A percentile compares a stretch with the other conserved stretches of the same genome.
Conservation (phyloP, 139 green algal species). For the Dunaliella primolecta region DNA sequence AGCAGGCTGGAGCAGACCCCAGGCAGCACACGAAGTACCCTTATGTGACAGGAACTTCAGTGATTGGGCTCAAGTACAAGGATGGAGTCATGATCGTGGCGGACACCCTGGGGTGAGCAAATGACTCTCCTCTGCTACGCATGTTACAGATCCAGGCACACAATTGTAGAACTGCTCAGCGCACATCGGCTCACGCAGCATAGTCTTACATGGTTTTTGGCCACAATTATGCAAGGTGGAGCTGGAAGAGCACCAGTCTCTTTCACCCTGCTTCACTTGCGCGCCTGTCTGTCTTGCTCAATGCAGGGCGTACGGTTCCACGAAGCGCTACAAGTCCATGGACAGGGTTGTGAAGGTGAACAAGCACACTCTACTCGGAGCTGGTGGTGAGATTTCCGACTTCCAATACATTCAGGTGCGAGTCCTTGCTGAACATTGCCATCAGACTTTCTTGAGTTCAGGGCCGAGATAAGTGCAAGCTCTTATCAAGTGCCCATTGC, state of each 20-base stretch:
- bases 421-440: no score
- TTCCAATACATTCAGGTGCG: conserved; percentile 88
- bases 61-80: conserved; percentile 93
- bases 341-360: conserved; percentile 81
- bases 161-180: no score
- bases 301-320: conserved; percentile 83
- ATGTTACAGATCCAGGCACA: no score
- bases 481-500: no score
- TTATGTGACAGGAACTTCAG: conserved; percentile 93
- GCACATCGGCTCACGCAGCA: neutral
- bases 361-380: conserved; percentile 69
- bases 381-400: conserved; percentile 90
- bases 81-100: conserved; percentile 90
- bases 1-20: neutral
- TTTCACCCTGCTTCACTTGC: neutral
- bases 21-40: conserved; percentile 73
- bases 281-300: neutral
- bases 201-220: neutral
- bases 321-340: conserved; percentile 96
- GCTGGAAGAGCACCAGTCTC: neutral
- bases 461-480: no score
- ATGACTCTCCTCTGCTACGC: no score
- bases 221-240: neutral
- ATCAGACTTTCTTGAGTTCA: no score
- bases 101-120: conserved; percentile 84